Base-by-base conservation (phyloP, 345 rosid species). In the Cochlearia excelsa region DNA sequence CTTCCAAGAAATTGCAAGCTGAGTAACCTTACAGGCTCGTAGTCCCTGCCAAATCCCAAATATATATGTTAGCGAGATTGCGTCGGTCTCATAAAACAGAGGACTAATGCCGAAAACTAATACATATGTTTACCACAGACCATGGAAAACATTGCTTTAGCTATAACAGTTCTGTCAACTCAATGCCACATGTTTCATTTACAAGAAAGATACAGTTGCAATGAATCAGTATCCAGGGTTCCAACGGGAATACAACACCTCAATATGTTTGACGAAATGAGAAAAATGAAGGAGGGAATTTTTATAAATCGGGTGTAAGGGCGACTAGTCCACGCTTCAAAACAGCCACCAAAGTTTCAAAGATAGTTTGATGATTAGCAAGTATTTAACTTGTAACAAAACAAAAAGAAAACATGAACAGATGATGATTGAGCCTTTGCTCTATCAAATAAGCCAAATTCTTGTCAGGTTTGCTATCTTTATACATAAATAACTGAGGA, bases 1-100 rank as follows among this genome's bases (percentile, higher is more conserved):
- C 80, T 83, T 77, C 98, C 98, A 29, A 91, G 69, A 71, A 91
- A 86, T 74, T 91, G 96, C 84, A 91, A 80, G 76, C 98, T 65
- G n/a, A 91, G 95, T 73, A 88, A 83, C 74, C 98, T 81, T 69
- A 86, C 74, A 54, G 96, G 90, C 74, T 91, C 98, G 60, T 75
- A 74, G 57, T 91, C 95, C 88, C 98, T 91, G 78, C 31, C 33
- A 35, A 38, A 44, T 48, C 27, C 59, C 50, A 51, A 56, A 57
- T 57, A 37, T 34, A 55, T 50, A 57, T 9, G 42, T 62, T 64
- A 56, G 40, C 16, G 4, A 43, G 35, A 35, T 42, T 44, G 9
- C 49, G 33, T 50, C 35, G 28, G 54, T 37, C 59, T 5, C 16
- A 35, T 23, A 41, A 56, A 55, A 50, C 44, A 37, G 29, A 70